Conservation (phyloP, 352 stramenopile genomes). For the Phytophthora pisi region DNA sequence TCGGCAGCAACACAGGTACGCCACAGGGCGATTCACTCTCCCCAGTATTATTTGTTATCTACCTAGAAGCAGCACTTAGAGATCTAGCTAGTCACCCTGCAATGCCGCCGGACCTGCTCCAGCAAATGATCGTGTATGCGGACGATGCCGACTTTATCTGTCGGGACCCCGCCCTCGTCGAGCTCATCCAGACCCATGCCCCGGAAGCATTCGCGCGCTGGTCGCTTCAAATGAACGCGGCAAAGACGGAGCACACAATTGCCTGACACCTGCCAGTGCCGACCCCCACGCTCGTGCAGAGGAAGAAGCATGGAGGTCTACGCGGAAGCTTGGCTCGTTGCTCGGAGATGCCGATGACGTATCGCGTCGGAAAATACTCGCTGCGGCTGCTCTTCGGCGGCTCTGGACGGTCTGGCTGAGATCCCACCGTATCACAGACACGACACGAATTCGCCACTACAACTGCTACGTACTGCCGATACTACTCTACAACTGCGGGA, state of each 20-base stretch:
- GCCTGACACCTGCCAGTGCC: background rate
- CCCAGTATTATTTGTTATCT: slow-evolving; percentile 10
- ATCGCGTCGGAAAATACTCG: background rate
- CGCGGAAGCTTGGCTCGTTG: background rate
- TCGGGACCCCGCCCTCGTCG: background rate
- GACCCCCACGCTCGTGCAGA: no score
- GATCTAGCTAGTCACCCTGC: slow-evolving; percentile 6
- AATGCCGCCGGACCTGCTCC: background rate
- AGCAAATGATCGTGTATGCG: slow-evolving; percentile 20
- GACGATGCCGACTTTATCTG: slow-evolving; percentile 24
- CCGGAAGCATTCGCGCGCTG: background rate
- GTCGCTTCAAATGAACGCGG: slow-evolving; percentile 6
- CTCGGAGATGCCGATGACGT: background rate
- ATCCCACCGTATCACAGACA: background rate
- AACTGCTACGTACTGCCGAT: background rate
- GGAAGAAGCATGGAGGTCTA: background rate
- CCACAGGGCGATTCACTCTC: slow-evolving; percentile 15
- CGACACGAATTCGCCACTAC: background rate
- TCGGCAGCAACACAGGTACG: slow-evolving; percentile 9
- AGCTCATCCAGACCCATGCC: background rate
- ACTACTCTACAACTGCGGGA: background rate
- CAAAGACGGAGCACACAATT: slow-evolving; percentile 1
- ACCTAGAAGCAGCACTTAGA: slow-evolving; percentile 5
- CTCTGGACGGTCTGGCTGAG: background rate
- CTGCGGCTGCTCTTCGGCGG: background rate